Evolutionary conservation across 2,329 filamentous ascomycete species (phyloP).

Genomic region (Pseudonectria buxi): DNA sequence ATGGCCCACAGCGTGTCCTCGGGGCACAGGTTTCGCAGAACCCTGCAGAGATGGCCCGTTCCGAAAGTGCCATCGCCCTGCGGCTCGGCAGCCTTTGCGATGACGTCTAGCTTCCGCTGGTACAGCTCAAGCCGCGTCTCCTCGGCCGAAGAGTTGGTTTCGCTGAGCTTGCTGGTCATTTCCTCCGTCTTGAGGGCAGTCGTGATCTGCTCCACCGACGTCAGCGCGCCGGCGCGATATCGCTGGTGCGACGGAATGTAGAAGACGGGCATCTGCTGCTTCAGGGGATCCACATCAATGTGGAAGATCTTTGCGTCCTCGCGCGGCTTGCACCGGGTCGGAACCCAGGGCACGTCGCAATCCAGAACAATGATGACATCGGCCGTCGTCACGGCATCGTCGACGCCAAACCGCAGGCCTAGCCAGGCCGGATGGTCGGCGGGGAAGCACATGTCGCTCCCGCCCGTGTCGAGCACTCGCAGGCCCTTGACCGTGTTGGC

Average conservation of each 20-base stretch:
- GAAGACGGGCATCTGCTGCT: constrained; percentile 67
- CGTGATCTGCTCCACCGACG: constrained; percentile 63
- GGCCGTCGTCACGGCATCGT: constrained; percentile 66
- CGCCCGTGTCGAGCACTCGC: constrained; percentile 67
- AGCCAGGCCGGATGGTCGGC: constrained; percentile 61
- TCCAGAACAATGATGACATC: constrained; percentile 82
- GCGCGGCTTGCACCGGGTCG: constrained; percentile 58
- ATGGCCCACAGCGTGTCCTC: constrained; percentile 63
- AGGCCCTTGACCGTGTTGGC: constrained; percentile 62
- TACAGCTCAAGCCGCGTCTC: constrained; percentile 51
- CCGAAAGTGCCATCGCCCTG: constrained; percentile 47
- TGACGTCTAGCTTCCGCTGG: constrained; percentile 49
- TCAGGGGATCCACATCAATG: constrained; percentile 59
- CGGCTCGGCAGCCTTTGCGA: constrained; percentile 51
- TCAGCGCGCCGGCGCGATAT: constrained; percentile 59
- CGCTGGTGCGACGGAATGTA: constrained; percentile 61
- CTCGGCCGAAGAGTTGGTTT: constrained; percentile 14
- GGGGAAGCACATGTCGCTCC: constrained; percentile 77
- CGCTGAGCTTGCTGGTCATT: constrained; percentile 33
- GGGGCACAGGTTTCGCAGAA: constrained; percentile 27
- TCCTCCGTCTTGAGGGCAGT: constrained; percentile 47
- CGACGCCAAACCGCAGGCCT: constrained; percentile 66
- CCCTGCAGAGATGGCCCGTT: constrained; percentile 33
- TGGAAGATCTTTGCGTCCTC: constrained; percentile 52
- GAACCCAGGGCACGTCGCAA: constrained; percentile 90